A percentile compares a stretch with the other conserved stretches of the same genome.
Evolutionary conservation across 2,329 filamentous ascomycete genomes (phyloP).

Genomic region (Rhexocercosporidium sp.): DNA sequence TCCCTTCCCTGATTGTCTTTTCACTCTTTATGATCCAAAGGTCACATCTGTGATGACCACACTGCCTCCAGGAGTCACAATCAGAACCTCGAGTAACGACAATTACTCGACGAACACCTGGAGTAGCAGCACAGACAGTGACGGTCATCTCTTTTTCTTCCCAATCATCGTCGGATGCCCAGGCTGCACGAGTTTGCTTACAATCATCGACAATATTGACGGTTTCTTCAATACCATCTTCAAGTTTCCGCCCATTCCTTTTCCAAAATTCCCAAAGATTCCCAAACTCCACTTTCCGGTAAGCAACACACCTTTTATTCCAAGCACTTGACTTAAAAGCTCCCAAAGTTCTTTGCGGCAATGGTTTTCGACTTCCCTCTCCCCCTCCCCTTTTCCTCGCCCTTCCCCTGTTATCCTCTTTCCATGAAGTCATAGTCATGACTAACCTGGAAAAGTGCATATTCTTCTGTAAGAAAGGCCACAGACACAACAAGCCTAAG

Average conservation of each 20-base stretch:
- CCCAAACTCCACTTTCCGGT: background rate
- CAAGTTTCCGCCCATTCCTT: background rate
- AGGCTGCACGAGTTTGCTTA: background rate
- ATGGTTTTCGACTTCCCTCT: background rate
- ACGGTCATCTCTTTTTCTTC: constrained; percentile 4
- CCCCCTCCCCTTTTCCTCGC: background rate
- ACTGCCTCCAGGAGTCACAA: background rate
- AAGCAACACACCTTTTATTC: background rate
- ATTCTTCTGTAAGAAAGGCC: constrained; percentile 8
- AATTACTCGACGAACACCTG: background rate
- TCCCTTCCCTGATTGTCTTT: constrained; percentile 2
- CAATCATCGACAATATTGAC: background rate
- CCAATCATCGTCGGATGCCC: constrained; percentile 3
- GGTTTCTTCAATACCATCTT: constrained; percentile 2
- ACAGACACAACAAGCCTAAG: background rate
- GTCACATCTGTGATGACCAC: constrained; percentile 2
- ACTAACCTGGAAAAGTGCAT: background rate
- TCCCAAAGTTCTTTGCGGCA: background rate
- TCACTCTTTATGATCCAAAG: background rate
- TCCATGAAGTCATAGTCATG: background rate
- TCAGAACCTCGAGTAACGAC: background rate
- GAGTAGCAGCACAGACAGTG: background rate
- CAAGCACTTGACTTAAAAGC: background rate
- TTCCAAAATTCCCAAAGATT: background rate
- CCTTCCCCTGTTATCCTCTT: too few relatives aligned